A percentile compares a stretch with the other conserved stretches of the same genome.
Evolutionary conservation across 352 stramenopile genomes (phyloP).

Genomic region (Phytophthora idaei): DNA sequence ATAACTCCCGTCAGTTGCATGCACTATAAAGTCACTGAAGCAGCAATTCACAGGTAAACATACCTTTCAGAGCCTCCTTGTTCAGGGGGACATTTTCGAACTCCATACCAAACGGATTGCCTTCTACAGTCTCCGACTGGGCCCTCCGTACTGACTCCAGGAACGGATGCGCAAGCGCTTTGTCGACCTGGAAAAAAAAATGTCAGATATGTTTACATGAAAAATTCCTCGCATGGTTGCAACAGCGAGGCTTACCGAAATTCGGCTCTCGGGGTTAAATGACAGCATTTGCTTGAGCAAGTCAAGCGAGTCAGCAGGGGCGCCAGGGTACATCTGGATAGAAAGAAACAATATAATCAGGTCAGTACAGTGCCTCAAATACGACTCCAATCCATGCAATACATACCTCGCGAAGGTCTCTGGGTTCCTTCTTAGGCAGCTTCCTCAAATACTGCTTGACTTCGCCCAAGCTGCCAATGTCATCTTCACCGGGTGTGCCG

Average conservation of each 20-base stretch:
- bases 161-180: conserved; percentile 85
- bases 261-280: conserved; percentile 82
- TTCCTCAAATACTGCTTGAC: conserved; percentile 90
- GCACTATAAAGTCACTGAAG: neutral
- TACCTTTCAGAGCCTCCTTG: conserved; percentile 88
- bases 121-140: conserved; percentile 77
- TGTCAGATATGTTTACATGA: conserved; percentile 4
- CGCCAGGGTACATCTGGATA: conserved; percentile 78
- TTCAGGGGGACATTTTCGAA: conserved; percentile 89
- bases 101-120: conserved; percentile 87
- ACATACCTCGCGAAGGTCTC: conserved; percentile 72
- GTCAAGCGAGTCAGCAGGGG: conserved; percentile 79
- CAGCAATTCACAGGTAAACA: conserved; percentile 7
- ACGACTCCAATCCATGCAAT: neutral
- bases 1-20: conserved; percentile 4
- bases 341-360: conserved; percentile 6
- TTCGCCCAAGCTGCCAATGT: conserved; percentile 84
- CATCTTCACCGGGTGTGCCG: conserved; percentile 90
- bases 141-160: conserved; percentile 74
- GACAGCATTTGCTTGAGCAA: conserved; percentile 87
- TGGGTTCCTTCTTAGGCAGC: conserved; percentile 80
- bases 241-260: conserved; percentile 58
- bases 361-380: neutral
- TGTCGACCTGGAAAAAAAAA: conserved; percentile 61
- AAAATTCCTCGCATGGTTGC: neutral